Evolutionary conservation across 73 alveolate genomes (phyloP).

Genomic region (Tetrahymena borealis): DNA sequence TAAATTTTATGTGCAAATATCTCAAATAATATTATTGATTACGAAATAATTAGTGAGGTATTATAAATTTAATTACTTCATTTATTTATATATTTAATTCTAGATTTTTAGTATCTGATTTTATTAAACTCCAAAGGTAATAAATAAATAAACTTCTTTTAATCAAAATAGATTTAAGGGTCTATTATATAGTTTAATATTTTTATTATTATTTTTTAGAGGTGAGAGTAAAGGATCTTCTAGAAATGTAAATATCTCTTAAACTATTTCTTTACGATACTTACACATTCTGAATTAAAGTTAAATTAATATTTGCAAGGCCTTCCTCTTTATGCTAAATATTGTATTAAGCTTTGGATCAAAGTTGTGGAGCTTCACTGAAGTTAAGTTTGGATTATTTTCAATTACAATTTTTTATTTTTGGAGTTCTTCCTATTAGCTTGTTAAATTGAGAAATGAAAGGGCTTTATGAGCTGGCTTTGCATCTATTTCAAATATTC

Average conservation of each 20-base stretch:
- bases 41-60: too few species aligned
- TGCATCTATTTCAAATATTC: background rate
- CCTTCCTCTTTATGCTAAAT: background rate
- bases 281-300: background rate
- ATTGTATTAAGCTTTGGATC: background rate
- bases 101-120: too few species aligned
- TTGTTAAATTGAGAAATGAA: background rate
- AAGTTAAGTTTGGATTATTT: background rate
- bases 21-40: too few species aligned
- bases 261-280: background rate
- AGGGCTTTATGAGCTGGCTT: background rate
- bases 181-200: too few species aligned
- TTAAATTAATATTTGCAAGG: background rate
- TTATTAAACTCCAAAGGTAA: too few species aligned
- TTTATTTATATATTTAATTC: too few species aligned
- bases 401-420: background rate
- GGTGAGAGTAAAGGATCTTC: background rate
- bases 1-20: too few species aligned
- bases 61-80: too few species aligned
- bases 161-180: too few species aligned
- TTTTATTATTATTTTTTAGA: background rate
- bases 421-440: background rate
- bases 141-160: too few species aligned
- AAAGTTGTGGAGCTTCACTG: background rate
- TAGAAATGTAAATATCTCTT: background rate